Conservation (phyloP, 1,284 basidiomycete genomes). For the Cutaneotrichosporon sp. region DNA sequence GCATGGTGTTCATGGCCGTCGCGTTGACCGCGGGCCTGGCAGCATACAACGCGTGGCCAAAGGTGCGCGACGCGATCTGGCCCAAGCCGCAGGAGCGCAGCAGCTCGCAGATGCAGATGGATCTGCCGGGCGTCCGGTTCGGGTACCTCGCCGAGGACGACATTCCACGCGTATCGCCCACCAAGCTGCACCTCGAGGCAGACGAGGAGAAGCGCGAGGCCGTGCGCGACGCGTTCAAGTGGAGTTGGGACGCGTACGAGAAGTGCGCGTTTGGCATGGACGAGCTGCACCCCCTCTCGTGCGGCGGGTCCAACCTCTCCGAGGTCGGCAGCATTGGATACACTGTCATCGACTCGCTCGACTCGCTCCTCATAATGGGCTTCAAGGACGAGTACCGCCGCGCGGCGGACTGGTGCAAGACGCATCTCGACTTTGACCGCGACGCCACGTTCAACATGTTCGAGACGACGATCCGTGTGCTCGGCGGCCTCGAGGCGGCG, state of each 20-base stretch:
- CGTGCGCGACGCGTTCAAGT: slow-evolving; percentile 74
- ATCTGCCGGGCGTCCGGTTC: slow-evolving; percentile 7
- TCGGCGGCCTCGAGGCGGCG: slow-evolving; percentile 81
- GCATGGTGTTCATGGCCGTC: not conserved
- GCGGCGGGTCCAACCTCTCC: slow-evolving; percentile 73
- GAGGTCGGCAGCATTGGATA: slow-evolving; percentile 78
- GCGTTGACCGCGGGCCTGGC: not conserved
- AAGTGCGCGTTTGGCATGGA: slow-evolving; percentile 84
- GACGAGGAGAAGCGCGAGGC: slow-evolving; percentile 68
- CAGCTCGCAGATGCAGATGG: not conserved
- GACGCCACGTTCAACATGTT: slow-evolving; percentile 86
- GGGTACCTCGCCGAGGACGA: not conserved
- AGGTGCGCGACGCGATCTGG: not conserved
- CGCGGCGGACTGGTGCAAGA: slow-evolving; percentile 75
- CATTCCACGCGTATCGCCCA: slow-evolving; percentile 6
- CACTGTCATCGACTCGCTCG: slow-evolving; percentile 77
- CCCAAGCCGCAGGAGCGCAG: not conserved
- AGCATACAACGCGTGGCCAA: slow-evolving; percentile 1
- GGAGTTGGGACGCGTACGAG: slow-evolving; percentile 80
- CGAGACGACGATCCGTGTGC: slow-evolving; percentile 81
- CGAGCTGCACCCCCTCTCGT: slow-evolving; percentile 77
- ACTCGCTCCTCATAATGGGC: slow-evolving; percentile 85
- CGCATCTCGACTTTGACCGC: slow-evolving; percentile 71
- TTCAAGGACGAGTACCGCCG: slow-evolving; percentile 74
- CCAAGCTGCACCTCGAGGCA: slow-evolving; percentile 46